phyloP scores from a whole-genome alignment of 805 yeast genomes.

The Cyberlindnera mrakii region DNA sequence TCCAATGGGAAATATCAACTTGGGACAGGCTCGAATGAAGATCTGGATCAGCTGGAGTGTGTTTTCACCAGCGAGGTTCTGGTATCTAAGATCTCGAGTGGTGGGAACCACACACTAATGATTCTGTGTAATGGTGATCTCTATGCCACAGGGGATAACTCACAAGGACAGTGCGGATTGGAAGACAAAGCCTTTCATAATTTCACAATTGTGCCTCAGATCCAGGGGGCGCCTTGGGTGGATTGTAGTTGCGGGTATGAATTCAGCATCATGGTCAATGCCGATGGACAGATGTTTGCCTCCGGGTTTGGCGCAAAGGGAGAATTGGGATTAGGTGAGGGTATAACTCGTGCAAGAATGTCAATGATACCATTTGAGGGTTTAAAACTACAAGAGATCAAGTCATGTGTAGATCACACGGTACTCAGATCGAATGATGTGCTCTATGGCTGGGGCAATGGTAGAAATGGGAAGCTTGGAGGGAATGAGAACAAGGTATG shows the following conservation, averaged over 20 bases:
- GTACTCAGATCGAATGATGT: constrained; percentile 36
- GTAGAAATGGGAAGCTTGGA: constrained; percentile 52
- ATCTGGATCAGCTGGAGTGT: constrained; percentile 27
- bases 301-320: constrained; percentile 69
- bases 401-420: constrained; percentile 42
- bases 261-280: constrained; percentile 47
- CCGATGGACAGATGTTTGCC: constrained; percentile 34
- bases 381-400: constrained; percentile 5
- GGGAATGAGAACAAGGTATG: constrained; percentile 11
- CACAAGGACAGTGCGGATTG: constrained; percentile 49
- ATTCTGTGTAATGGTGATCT: constrained; percentile 47
- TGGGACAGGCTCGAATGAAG: constrained; percentile 53
- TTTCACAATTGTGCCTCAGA: constrained; percentile 11
- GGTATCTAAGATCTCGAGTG: constrained; percentile 52
- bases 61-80: constrained; percentile 8
- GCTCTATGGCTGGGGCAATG: constrained; percentile 63
- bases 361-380: background rate
- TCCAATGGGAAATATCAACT: constrained; percentile 80
- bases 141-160: constrained; percentile 55
- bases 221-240: constrained; percentile 29
- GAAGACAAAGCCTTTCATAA: constrained; percentile 12
- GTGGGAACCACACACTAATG: constrained; percentile 82
- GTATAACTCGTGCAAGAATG: constrained; percentile 1
- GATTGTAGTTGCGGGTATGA: constrained; percentile 78
- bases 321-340: constrained; percentile 55